phyloP scores from a whole-genome alignment of 768 basidiomycete species.

The Suillus ampliporus region DNA sequence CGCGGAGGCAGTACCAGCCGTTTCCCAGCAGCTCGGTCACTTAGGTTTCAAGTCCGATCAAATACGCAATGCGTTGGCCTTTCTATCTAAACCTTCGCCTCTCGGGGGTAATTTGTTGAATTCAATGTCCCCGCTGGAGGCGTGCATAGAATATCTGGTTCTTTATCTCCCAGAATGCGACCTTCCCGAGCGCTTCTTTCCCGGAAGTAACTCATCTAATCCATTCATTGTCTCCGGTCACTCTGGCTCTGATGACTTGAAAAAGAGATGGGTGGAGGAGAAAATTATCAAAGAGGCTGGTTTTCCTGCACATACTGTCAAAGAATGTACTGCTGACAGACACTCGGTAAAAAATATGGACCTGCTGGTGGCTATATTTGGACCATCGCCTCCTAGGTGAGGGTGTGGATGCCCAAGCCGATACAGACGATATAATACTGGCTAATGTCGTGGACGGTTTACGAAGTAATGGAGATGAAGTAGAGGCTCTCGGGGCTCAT shows the following conservation, averaged over 20 bases:
- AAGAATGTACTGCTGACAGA: conserved; percentile 49
- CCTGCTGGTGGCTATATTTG: conserved; percentile 57
- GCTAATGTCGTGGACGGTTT: conserved; percentile 14
- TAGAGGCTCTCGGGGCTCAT: conserved; percentile 61
- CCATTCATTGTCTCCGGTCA: conserved; percentile 72
- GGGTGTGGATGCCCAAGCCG: conserved; percentile 34
- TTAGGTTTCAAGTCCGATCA: conserved; percentile 73
- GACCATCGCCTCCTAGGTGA: conserved; percentile 61
- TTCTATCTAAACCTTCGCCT: conserved; percentile 60
- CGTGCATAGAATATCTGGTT: conserved; percentile 84
- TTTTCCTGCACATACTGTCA: conserved; percentile 76
- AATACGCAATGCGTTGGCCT: conserved; percentile 55
- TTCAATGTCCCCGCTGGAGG: conserved; percentile 68
- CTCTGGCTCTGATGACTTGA: conserved; percentile 65
- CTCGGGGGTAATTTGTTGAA: conserved; percentile 66
- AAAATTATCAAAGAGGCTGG: conserved; percentile 84
- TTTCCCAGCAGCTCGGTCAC: conserved; percentile 59
- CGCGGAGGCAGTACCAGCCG: conserved; percentile 45
- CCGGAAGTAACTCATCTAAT: conserved; percentile 66
- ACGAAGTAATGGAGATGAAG: conserved; percentile 43
- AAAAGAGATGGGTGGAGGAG: conserved; percentile 80
- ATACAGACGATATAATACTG: conserved; percentile 36
- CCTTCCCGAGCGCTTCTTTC: conserved; percentile 74
- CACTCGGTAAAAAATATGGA: conserved; percentile 54
- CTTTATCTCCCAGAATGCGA: conserved; percentile 88